phyloP scores from a whole-genome alignment of 352 stramenopile species.

The Phytophthora agathidicida region DNA sequence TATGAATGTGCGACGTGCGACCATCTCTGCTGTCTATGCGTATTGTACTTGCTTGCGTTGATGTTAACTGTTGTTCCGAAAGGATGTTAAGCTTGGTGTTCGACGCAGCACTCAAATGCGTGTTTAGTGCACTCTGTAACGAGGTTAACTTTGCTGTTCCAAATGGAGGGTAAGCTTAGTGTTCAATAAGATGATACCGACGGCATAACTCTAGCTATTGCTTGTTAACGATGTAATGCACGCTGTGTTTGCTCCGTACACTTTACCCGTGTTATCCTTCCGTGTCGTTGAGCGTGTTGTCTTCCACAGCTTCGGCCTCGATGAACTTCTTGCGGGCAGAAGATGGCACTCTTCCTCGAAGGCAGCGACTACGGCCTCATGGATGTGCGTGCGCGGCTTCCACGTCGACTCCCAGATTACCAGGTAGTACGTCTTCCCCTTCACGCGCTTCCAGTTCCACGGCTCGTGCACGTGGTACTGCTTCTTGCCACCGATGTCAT shows the following conservation, averaged over 20 bases:
- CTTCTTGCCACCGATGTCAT: too few species aligned
- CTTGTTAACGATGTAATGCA: constrained; percentile 13
- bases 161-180: constrained; percentile 15
- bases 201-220: too few species aligned
- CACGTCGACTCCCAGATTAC: constrained; percentile 15
- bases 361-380: too few species aligned
- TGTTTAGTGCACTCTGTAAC: constrained; percentile 18
- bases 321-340: constrained; percentile 18
- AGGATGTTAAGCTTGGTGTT: too few species aligned
- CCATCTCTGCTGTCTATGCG: too few species aligned
- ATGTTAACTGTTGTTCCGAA: too few species aligned
- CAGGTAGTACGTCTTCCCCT: constrained; percentile 6
- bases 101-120: too few species aligned
- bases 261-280: constrained; percentile 2
- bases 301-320: constrained; percentile 23
- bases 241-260: neutral
- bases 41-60: too few species aligned
- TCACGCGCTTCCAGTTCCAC: too few species aligned
- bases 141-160: constrained; percentile 11
- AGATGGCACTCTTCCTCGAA: constrained; percentile 21
- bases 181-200: constrained; percentile 4
- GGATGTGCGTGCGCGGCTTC: neutral
- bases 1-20: too few species aligned
- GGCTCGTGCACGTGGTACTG: too few species aligned
- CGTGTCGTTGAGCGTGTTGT: constrained; percentile 19